phyloP scores from a whole-genome alignment of 78 protist species.

The Trichosphaerium sp. region DNA sequence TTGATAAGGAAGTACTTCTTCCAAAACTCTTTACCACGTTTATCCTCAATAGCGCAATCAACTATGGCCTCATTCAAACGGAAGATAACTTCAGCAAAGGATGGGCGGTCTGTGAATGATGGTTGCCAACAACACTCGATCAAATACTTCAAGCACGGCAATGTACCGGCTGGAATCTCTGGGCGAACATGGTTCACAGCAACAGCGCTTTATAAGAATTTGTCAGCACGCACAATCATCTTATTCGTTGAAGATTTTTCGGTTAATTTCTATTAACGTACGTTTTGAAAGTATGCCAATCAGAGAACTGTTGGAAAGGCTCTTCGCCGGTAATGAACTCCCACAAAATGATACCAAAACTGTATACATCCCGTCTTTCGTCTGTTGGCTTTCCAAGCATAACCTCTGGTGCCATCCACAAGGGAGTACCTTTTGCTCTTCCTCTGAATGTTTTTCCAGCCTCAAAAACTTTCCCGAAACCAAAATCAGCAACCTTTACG shows the following conservation, averaged over 20 bases:
- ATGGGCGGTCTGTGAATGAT: slow-evolving; percentile 25
- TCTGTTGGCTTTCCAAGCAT: slow-evolving; percentile 54
- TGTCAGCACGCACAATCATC: no score
- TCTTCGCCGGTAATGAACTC: slow-evolving; percentile 39
- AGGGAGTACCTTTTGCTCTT: slow-evolving; percentile 52
- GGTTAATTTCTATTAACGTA: no score
- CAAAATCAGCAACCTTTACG: no score
- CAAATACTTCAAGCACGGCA: slow-evolving; percentile 14
- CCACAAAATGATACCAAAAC: slow-evolving; percentile 54
- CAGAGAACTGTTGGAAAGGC: slow-evolving; percentile 46
- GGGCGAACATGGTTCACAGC: slow-evolving; percentile 51
- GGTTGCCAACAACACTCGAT: slow-evolving; percentile 52
- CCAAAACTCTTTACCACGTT: slow-evolving; percentile 45
- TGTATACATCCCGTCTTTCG: slow-evolving; percentile 44
- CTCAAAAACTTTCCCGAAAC: no score
- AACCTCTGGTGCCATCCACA: slow-evolving; percentile 61
- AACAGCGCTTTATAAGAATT: no score
- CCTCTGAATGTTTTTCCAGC: no score
- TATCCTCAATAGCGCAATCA: slow-evolving; percentile 47
- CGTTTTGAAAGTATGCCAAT: slow-evolving; percentile 44
- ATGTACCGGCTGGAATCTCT: slow-evolving; percentile 34
- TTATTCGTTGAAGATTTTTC: no score
- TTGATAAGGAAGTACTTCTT: no score
- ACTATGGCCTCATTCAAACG: slow-evolving; percentile 37
- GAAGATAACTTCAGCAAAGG: slow-evolving; percentile 38